phyloP scores from a whole-genome alignment of 306 rosid genomes.

The Carpinus viminea region DNA sequence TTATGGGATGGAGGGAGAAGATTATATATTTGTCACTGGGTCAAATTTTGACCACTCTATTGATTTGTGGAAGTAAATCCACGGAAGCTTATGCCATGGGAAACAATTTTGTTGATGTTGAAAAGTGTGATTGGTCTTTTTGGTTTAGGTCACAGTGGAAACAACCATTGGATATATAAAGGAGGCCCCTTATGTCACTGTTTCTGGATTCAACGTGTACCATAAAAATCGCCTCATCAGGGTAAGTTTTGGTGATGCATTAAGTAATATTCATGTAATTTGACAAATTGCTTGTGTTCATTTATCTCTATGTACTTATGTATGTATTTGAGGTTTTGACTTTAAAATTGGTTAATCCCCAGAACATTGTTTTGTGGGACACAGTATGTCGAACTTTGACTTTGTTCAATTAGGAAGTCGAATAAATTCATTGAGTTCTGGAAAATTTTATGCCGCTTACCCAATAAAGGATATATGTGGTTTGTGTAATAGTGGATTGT shows the following conservation, averaged over 20 bases:
- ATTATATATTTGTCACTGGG: neutral
- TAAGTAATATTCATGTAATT: slow-evolving; percentile 13
- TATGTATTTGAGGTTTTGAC: neutral
- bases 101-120: neutral
- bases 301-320: slow-evolving; percentile 1
- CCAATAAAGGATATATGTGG: slow-evolving; percentile 6
- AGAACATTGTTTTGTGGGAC: neutral
- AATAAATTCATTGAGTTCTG: slow-evolving; percentile 23
- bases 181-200: slow-evolving; percentile 62
- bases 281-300: neutral
- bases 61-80: slow-evolving; percentile 2
- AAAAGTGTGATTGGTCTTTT: slow-evolving; percentile 19
- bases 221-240: slow-evolving; percentile 94
- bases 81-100: neutral
- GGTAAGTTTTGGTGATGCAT: slow-evolving; percentile 51
- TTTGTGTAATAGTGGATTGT: slow-evolving; percentile 24
- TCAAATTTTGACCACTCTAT: neutral
- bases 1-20: neutral
- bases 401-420: neutral
- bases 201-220: slow-evolving; percentile 82
- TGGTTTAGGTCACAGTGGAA: slow-evolving; percentile 53
- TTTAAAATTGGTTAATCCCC: neutral
- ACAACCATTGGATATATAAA: slow-evolving; percentile 81
- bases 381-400: neutral
- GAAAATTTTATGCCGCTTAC: slow-evolving; percentile 19